These are phyloP conservation scores for Phaeodactylum tricornutum DNA, from an alignment of 108 stramenopile genomes.

Conservation along the genomic window DNA sequence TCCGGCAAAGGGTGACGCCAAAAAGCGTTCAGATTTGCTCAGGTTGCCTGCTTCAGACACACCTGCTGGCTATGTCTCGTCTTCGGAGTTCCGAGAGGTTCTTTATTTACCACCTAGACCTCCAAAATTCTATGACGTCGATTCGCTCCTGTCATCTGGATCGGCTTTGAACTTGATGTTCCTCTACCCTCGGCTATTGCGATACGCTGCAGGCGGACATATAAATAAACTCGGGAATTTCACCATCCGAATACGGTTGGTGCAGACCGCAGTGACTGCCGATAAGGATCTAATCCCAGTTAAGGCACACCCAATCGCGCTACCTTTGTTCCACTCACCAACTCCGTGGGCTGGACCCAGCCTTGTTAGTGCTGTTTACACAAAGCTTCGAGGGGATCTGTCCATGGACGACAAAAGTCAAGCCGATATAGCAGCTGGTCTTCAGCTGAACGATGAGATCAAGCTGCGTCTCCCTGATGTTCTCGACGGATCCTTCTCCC, in stretches of 20 bases:
- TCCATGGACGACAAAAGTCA: too few species aligned
- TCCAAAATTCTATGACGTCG: slow-evolving; percentile 36
- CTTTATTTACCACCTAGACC: slow-evolving; percentile 55
- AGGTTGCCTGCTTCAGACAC: slow-evolving; percentile 39
- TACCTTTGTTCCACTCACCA: slow-evolving; percentile 68
- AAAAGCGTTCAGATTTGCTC: slow-evolving; percentile 53
- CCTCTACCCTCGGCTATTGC: slow-evolving; percentile 52
- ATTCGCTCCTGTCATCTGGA: slow-evolving; percentile 26
- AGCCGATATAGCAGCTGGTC: slow-evolving; percentile 22
- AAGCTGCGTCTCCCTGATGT: slow-evolving; percentile 69
- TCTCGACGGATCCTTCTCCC: slow-evolving; percentile 61
- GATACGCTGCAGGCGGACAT: background rate
- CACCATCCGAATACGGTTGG: slow-evolving; percentile 1
- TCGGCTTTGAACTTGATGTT: slow-evolving; percentile 63
- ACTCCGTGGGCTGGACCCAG: slow-evolving; percentile 51
- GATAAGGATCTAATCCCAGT: too few species aligned
- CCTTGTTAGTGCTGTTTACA: slow-evolving; percentile 42
- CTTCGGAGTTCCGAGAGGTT: slow-evolving; percentile 68
- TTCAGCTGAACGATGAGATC: slow-evolving; percentile 51
- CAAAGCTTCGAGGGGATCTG: too few species aligned
- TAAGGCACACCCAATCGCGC: too few species aligned
- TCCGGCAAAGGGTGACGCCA: slow-evolving; percentile 10
- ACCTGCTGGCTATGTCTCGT: slow-evolving; percentile 45
- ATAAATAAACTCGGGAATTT: background rate
- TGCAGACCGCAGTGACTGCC: too few species aligned